Conservation (phyloP, 495 filamentous ascomycete genomes). For the Aspergillus cristatus region DNA sequence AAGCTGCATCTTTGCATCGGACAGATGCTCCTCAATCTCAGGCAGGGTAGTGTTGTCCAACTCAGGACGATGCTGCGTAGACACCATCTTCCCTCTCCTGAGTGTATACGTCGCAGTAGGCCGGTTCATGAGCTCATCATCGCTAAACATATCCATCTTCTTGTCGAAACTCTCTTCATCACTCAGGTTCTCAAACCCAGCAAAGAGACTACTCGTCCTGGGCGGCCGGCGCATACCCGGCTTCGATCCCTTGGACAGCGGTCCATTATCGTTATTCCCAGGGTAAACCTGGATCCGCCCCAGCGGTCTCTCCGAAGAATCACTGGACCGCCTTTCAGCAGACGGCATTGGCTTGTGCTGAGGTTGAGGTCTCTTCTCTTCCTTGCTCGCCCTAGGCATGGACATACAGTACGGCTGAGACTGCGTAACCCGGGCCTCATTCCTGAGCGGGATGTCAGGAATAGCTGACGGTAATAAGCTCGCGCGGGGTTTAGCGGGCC, state of each 20-base stretch:
- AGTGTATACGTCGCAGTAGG: constrained; percentile 37
- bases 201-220: constrained; percentile 75
- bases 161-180: constrained; percentile 34
- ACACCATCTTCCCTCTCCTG: constrained; percentile 33
- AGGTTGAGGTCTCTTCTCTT: constrained; percentile 11
- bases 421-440: constrained; percentile 12
- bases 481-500: constrained; percentile 62
- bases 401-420: constrained; percentile 27
- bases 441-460: constrained; percentile 25
- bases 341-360: constrained; percentile 12
- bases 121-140: constrained; percentile 36
- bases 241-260: constrained; percentile 47
- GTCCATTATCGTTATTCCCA: constrained; percentile 77
- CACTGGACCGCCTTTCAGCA: constrained; percentile 7
- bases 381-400: constrained; percentile 24
- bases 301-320: constrained; percentile 7
- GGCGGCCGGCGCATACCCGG: constrained; percentile 58
- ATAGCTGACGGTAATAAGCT: constrained; percentile 67
- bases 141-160: constrained; percentile 39
- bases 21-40: constrained; percentile 33
- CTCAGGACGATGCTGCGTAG: constrained; percentile 23
- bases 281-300: constrained; percentile 60
- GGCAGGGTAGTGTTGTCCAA: constrained; percentile 27
- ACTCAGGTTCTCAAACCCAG: constrained; percentile 61
- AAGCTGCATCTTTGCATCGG: constrained; percentile 6